Base-by-base conservation (phyloP, 2,329 filamentous ascomycete species). In the Talaromyces sp. region DNA sequence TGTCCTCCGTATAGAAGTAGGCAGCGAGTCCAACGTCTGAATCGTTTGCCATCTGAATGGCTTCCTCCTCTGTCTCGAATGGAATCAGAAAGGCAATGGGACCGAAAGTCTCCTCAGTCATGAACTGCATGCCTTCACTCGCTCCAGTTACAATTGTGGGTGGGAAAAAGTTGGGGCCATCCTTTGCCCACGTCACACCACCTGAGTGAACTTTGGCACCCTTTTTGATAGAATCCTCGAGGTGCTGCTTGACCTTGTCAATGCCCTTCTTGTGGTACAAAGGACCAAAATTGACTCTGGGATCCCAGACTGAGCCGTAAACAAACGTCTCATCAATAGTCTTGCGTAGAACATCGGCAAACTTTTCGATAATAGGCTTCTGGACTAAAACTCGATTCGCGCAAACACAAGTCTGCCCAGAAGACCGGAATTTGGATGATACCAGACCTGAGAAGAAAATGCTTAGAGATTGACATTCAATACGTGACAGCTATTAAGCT, bases 101-200 rank as follows among this genome's bases (percentile, higher is more conserved):
- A 0, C 93, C 94, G 70, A 99, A 99, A 0, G 93, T 97, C 79
- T 99, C 94, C 74, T 97, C 93, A 1, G 78, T 78, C 3, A 89
- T 86, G 64, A 97, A 82, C 59, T 83, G 81, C 93, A 97, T 97
- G 41, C 92, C 85, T 58, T 81, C 78, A 7, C 81, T 96, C 86
- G 96, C 93, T 61, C 89, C 89, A 8, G 89, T 87, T 60, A 99
- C 84, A 39, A 97, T 88, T 0, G 94, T 97, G 2, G 90, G 90
- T 68, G 91, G 84, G 77, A 88, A 96, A 78, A 95, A 99, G 77
- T 95, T 95, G 40, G 79, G 81, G 84, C 72, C 89, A 81, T 1
- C 93, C 93, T 54, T n/a, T n/a, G n/a, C n/a, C n/a, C n/a, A n/a
- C n/a, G n/a, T n/a, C n/a, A n/a, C n/a, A n/a, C n/a, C n/a, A n/a